These are phyloP conservation scores for Eutrema japonicum DNA, from an alignment of 345 rosid species.

Conservation along the genomic window DNA sequence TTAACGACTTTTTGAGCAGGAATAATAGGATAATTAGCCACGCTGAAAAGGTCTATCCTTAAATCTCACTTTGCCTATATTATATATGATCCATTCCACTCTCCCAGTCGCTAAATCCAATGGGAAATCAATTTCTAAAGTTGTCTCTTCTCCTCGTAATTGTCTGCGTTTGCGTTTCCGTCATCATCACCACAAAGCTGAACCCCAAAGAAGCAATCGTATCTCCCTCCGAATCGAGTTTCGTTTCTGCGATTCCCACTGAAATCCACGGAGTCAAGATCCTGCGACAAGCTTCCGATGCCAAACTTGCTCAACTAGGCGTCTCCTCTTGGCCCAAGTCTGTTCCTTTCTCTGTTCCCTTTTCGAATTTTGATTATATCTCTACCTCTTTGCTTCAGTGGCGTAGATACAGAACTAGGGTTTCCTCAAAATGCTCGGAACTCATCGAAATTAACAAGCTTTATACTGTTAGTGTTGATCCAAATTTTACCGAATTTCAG, in stretches of 20 bases:
- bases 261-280: conserved; percentile 46
- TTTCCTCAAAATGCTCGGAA: background rate
- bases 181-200: conserved; percentile 39
- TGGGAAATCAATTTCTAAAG: conserved; percentile 21
- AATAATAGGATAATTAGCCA: too few species aligned
- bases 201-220: conserved; percentile 30
- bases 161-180: conserved; percentile 39
- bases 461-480: background rate
- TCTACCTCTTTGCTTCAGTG: conserved; percentile 12
- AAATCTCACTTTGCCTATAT: too few species aligned
- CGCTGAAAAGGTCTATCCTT: too few species aligned
- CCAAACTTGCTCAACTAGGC: conserved; percentile 40
- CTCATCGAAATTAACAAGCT: background rate
- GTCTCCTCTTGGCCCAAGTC: conserved; percentile 45
- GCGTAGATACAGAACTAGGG: background rate
- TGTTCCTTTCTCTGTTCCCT: conserved; percentile 20
- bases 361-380: background rate
- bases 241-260: background rate
- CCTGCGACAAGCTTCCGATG: conserved; percentile 21
- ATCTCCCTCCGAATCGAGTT: conserved; percentile 18
- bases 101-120: background rate
- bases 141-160: conserved; percentile 35
- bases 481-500: background rate
- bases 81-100: background rate
- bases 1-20: too few species aligned